Conservation (phyloP, 2,329 filamentous ascomycete genomes). For the Talaromyces rugulosus region DNA sequence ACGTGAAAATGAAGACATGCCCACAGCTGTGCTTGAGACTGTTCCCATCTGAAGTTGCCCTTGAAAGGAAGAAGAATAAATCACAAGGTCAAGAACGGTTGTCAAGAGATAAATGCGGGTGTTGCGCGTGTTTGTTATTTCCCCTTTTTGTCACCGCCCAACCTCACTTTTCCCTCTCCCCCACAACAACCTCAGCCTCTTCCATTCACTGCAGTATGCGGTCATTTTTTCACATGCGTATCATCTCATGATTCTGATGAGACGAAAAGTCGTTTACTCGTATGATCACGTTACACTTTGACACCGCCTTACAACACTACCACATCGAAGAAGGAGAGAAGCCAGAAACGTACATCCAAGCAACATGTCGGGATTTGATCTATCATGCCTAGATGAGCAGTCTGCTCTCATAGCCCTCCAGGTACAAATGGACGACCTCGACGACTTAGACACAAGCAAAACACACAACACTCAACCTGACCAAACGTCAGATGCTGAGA, state of each 20-base stretch:
- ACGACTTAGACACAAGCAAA: not conserved
- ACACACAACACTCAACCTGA: not conserved
- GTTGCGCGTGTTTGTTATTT: not conserved
- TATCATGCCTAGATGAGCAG: not conserved
- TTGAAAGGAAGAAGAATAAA: not conserved
- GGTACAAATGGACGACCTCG: not conserved
- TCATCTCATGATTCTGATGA: not conserved
- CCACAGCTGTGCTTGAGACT: too few relatives aligned
- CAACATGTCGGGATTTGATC: not conserved
- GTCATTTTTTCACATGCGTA: not conserved
- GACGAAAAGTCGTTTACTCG: not conserved
- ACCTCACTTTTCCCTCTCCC: not conserved
- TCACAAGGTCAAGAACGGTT: not conserved
- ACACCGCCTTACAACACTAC: not conserved
- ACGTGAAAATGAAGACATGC: too few relatives aligned
- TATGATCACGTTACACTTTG: not conserved
- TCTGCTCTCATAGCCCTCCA: not conserved
- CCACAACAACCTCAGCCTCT: not conserved
- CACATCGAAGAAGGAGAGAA: not conserved
- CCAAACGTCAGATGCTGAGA: not conserved
- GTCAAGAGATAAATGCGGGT: not conserved
- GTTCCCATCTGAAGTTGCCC: too few relatives aligned
- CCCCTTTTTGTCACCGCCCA: not conserved
- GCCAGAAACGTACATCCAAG: not conserved
- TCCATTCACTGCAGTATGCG: not conserved